A percentile compares a stretch with the other conserved stretches of the same genome.
phyloP scores from a whole-genome alignment of 345 rosid genomes.

The Excoecaria cochinchinensis region DNA sequence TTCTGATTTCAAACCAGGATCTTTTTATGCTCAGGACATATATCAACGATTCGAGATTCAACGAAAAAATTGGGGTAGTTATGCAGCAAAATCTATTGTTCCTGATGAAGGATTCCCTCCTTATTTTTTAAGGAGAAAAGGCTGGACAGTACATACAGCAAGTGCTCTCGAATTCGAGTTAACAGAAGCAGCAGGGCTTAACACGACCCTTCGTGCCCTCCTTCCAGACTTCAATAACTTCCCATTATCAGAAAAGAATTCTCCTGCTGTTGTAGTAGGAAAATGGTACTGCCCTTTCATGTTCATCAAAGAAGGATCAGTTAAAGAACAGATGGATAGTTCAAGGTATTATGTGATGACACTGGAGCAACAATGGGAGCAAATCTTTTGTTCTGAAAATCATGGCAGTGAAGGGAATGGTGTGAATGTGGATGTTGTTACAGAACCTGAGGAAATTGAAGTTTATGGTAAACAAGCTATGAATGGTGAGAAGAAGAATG shows the following conservation, averaged over 20 bases:
- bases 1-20: constrained; percentile 7
- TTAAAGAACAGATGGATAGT: constrained; percentile 14
- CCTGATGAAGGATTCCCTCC: constrained; percentile 21
- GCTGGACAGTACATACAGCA: constrained; percentile 15
- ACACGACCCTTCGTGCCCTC: neutral
- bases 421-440: constrained; percentile 8
- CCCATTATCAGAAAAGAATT: constrained; percentile 2
- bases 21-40: constrained; percentile 4
- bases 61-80: neutral
- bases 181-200: constrained; percentile 23
- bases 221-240: constrained; percentile 19
- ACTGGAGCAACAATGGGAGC: constrained; percentile 23
- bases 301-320: constrained; percentile 13
- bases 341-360: constrained; percentile 22
- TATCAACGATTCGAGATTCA: constrained; percentile 19
- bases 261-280: constrained; percentile 10
- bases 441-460: constrained; percentile 1
- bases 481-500: neutral
- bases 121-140: constrained; percentile 16
- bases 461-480: neutral
- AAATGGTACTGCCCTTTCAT: constrained; percentile 29
- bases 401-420: neutral
- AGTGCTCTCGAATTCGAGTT: constrained; percentile 8
- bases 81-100: constrained; percentile 7
- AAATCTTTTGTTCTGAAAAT: neutral